phyloP scores from a whole-genome alignment of 2,329 filamentous ascomycete genomes.

The Diaporthe citrichinensis region DNA sequence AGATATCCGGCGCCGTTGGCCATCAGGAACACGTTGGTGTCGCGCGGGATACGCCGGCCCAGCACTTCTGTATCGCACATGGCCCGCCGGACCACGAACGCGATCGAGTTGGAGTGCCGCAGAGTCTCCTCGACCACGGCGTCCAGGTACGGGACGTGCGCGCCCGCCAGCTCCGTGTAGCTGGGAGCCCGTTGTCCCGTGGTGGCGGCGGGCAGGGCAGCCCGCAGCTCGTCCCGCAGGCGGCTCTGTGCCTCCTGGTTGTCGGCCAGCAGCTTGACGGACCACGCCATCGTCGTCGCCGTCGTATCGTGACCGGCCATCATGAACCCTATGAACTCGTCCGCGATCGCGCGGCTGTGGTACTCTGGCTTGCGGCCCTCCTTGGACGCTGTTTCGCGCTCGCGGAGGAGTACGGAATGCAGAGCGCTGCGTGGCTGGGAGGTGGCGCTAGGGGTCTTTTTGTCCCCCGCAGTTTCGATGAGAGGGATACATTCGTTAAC shows the following conservation, averaged over 20 bases:
- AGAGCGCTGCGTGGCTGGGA: slow-evolving; percentile 48
- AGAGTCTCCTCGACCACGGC: slow-evolving; percentile 55
- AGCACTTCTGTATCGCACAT: slow-evolving; percentile 52
- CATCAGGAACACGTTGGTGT: slow-evolving; percentile 57
- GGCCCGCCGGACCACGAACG: slow-evolving; percentile 50
- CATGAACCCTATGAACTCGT: slow-evolving; percentile 51
- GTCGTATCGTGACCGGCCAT: slow-evolving; percentile 52
- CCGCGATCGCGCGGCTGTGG: slow-evolving; percentile 45
- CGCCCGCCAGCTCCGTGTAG: slow-evolving; percentile 48
- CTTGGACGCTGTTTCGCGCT: slow-evolving; percentile 48
- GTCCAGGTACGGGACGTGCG: slow-evolving; percentile 53
- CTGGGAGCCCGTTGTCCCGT: slow-evolving; percentile 48
- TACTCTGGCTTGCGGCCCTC: slow-evolving; percentile 47
- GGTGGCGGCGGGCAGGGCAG: slow-evolving; percentile 44
- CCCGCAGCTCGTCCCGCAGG: slow-evolving; percentile 46
- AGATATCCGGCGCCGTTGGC: slow-evolving; percentile 54
- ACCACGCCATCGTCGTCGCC: slow-evolving; percentile 49
- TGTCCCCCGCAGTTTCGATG: slow-evolving; percentile 43
- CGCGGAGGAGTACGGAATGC: slow-evolving; percentile 51
- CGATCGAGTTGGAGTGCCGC: slow-evolving; percentile 49
- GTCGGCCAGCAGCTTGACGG: slow-evolving; percentile 46
- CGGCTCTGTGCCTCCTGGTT: slow-evolving; percentile 44
- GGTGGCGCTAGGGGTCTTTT: not conserved
- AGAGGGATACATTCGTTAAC: slow-evolving; percentile 44
- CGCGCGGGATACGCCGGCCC: slow-evolving; percentile 52